Conservation (phyloP, 148 eudicot genomes). For the Rhododendron vialii region DNA sequence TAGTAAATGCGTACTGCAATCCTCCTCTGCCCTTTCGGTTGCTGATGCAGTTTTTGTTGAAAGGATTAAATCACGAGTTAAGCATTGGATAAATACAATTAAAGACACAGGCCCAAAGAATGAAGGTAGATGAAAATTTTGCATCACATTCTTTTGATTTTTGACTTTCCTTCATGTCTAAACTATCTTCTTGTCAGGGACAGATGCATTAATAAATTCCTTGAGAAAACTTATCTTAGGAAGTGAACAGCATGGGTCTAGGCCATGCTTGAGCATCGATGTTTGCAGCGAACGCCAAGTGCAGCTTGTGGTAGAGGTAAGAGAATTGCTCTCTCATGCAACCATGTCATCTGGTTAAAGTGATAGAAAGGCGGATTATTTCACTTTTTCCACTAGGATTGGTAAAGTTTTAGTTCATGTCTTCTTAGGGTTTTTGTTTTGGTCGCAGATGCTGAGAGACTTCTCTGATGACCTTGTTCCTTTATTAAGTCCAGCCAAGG, state of each 20-base stretch:
- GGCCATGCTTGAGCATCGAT: constrained; percentile 74
- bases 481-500: constrained; percentile 48
- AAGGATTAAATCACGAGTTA: constrained; percentile 70
- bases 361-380: neutral
- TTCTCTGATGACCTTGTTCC: constrained; percentile 66
- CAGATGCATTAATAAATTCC: constrained; percentile 65
- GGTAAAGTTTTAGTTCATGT: neutral
- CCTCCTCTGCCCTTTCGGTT: constrained; percentile 47
- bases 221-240: constrained; percentile 67
- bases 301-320: constrained; percentile 73
- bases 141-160: constrained; percentile 1
- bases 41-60: constrained; percentile 71
- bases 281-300: constrained; percentile 96
- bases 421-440: constrained; percentile 9
- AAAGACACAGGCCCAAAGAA: constrained; percentile 30
- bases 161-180: constrained; percentile 11
- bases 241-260: constrained; percentile 64
- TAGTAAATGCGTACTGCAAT: constrained; percentile 25
- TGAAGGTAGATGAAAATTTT: constrained; percentile 47
- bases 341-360: neutral
- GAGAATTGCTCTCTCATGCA: constrained; percentile 6
- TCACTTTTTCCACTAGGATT: neutral
- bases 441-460: constrained; percentile 53
- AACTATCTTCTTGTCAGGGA: constrained; percentile 19
- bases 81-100: constrained; percentile 60